Evolutionary conservation across 23 red algal species (phyloP).

Genomic region (Gracilaria gracilis): DNA sequence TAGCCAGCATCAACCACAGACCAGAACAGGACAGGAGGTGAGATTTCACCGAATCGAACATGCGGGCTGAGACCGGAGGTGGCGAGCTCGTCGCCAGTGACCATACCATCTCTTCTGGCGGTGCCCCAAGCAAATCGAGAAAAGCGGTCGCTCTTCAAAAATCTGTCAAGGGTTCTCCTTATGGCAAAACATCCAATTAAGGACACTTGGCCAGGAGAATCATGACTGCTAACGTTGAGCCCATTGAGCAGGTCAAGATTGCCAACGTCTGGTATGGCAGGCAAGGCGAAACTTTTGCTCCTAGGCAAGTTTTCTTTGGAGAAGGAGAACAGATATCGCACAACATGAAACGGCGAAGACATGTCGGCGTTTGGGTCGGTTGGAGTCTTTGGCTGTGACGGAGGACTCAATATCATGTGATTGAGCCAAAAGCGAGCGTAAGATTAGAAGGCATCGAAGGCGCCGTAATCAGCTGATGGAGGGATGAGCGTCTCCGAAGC

Average conservation of each 20-base stretch:
- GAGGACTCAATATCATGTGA: slow-evolving; percentile 31
- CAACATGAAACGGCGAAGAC: not conserved
- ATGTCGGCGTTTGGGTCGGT: not conserved
- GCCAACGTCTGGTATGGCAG: not conserved
- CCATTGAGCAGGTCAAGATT: slow-evolving; percentile 53
- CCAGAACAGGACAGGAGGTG: slow-evolving; percentile 68
- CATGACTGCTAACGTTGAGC: slow-evolving; percentile 7
- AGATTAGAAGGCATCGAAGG: slow-evolving; percentile 60
- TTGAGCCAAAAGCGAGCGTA: slow-evolving; percentile 69
- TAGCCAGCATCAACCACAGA: slow-evolving; percentile 57
- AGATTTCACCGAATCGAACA: slow-evolving; percentile 81
- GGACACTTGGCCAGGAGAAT: slow-evolving; percentile 41
- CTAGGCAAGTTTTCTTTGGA: not conserved
- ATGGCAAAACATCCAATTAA: slow-evolving; percentile 49
- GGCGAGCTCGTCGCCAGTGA: slow-evolving; percentile 56
- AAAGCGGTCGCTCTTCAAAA: slow-evolving; percentile 64
- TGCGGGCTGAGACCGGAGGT: slow-evolving; percentile 81
- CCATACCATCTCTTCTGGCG: slow-evolving; percentile 67
- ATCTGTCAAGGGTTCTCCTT: slow-evolving; percentile 19
- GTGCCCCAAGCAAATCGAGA: slow-evolving; percentile 30
- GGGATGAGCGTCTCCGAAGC: slow-evolving; percentile 59
- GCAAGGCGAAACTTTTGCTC: not conserved
- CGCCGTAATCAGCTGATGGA: slow-evolving; percentile 13
- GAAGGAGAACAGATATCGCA: not conserved
- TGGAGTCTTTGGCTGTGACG: slow-evolving; percentile 47